phyloP scores from a whole-genome alignment of 129 eudicot genomes.

The Lactuca saligna region DNA sequence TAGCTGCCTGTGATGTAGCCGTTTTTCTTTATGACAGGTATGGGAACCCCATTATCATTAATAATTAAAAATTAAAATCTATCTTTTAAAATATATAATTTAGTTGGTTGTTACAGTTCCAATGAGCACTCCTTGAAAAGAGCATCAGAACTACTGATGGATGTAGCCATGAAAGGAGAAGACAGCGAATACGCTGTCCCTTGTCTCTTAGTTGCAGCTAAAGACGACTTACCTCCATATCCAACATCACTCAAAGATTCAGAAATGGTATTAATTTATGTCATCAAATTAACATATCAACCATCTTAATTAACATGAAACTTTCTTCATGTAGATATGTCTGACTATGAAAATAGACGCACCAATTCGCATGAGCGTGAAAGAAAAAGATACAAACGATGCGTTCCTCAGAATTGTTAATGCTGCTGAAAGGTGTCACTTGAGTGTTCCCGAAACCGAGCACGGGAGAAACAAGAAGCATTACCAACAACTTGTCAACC shows the following conservation, averaged over 20 bases:
- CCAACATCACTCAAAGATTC: conserved; percentile 68
- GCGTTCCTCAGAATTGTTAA: conserved; percentile 60
- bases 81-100: too few species aligned
- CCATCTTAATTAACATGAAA: neutral
- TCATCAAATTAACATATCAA: neutral
- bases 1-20: conserved; percentile 88
- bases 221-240: conserved; percentile 63
- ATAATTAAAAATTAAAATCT: too few species aligned
- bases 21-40: conserved; percentile 75
- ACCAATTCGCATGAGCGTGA: conserved; percentile 69
- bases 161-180: conserved; percentile 82
- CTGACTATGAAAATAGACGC: conserved; percentile 69
- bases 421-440: conserved; percentile 78
- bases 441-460: conserved; percentile 77
- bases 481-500: conserved; percentile 54
- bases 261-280: conserved; percentile 51
- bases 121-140: conserved; percentile 71
- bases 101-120: conserved; percentile 47
- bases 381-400: conserved; percentile 61
- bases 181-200: conserved; percentile 81
- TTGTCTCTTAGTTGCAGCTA: conserved; percentile 83
- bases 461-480: conserved; percentile 68
- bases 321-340: conserved; percentile 52
- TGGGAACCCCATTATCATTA: too few species aligned
- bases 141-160: conserved; percentile 66